Evolutionary conservation across 257 asterid species (phyloP).

Genomic region (Vinca minor): DNA sequence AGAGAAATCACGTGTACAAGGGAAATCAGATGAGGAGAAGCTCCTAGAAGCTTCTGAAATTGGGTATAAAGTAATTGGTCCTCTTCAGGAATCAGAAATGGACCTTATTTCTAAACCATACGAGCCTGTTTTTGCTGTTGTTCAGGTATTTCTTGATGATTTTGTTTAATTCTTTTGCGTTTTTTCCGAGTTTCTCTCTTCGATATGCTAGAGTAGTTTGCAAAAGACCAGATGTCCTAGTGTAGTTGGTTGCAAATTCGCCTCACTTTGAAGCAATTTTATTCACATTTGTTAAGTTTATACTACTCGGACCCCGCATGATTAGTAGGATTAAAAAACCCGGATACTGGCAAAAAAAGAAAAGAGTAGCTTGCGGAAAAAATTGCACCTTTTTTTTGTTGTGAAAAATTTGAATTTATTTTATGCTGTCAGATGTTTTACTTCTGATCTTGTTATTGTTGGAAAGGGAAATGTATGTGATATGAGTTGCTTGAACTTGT

Average conservation of each 20-base stretch:
- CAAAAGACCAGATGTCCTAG: not conserved
- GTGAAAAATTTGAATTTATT: not conserved
- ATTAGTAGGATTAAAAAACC: too few relatives aligned
- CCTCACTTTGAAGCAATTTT: too few relatives aligned
- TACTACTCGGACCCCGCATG: too few relatives aligned
- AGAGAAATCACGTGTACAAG: constrained; percentile 4
- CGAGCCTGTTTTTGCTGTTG: constrained; percentile 68
- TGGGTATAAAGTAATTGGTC: constrained; percentile 70
- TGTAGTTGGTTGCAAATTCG: too few relatives aligned
- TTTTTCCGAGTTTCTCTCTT: not conserved
- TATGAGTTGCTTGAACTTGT: not conserved
- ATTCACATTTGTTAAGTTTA: too few relatives aligned
- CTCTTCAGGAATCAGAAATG: constrained; percentile 47
- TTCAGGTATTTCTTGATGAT: constrained; percentile 46
- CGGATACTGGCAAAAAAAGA: too few relatives aligned
- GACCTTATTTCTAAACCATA: constrained; percentile 54
- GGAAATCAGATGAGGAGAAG: constrained; percentile 22
- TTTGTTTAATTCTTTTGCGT: not conserved
- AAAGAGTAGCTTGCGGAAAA: too few relatives aligned
- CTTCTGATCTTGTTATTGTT: not conserved
- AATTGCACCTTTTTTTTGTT: not conserved
- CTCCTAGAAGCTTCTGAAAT: constrained; percentile 41
- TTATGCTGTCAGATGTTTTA: not conserved
- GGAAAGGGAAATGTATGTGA: too few relatives aligned
- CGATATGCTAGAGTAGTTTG: not conserved